These are phyloP conservation scores for Acer yangbiense DNA, from an alignment of 345 rosid species.

Conservation along the genomic window DNA sequence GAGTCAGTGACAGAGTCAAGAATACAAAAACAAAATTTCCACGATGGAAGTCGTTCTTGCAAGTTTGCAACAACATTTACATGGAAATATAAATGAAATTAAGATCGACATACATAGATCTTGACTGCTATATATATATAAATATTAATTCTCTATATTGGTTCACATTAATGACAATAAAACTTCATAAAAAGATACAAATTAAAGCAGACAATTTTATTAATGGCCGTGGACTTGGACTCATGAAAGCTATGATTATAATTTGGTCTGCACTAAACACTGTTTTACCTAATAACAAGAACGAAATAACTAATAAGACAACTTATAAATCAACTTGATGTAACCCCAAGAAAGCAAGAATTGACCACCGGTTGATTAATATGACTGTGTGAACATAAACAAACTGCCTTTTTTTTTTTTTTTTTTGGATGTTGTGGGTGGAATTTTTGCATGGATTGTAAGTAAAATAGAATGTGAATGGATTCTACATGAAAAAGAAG, in stretches of 20 bases:
- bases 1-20: too few species aligned
- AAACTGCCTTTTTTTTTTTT: background rate
- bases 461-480: slow-evolving; percentile 12
- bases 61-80: background rate
- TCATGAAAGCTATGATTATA: slow-evolving; percentile 1
- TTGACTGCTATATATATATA: slow-evolving; percentile 12
- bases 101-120: slow-evolving; percentile 6
- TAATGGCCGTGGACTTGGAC: background rate
- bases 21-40: background rate
- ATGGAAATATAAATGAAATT: background rate
- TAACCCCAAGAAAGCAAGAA: background rate
- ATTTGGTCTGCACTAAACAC: slow-evolving; percentile 16
- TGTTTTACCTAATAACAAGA: slow-evolving; percentile 34
- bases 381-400: background rate
- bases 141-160: background rate
- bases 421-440: background rate
- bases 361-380: background rate
- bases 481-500: background rate
- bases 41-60: background rate
- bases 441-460: slow-evolving; percentile 8
- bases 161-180: slow-evolving; percentile 6
- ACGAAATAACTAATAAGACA: slow-evolving; percentile 27
- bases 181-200: background rate
- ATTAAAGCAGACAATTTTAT: background rate
- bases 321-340: slow-evolving; percentile 29